A percentile compares a stretch with the other conserved stretches of the same genome.
phyloP scores from a whole-genome alignment of 2,329 filamentous ascomycete genomes.

The Fusarium setosum region DNA sequence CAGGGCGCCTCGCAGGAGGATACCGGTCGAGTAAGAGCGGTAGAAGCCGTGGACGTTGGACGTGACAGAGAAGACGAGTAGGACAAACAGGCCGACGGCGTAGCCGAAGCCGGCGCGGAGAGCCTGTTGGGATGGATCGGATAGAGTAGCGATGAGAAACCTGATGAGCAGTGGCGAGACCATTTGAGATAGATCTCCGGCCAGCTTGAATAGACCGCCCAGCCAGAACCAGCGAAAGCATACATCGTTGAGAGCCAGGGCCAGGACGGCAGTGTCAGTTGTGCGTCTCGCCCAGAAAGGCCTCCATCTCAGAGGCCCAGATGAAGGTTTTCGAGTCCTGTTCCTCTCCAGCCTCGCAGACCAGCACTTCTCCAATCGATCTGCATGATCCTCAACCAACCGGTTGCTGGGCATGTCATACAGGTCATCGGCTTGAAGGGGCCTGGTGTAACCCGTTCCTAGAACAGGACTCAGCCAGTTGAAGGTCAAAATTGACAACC shows the following conservation, averaged over 20 bases:
- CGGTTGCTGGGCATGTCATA: constrained; percentile 23
- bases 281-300: constrained; percentile 43
- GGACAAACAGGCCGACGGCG: constrained; percentile 1
- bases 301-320: constrained; percentile 1
- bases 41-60: constrained; percentile 28
- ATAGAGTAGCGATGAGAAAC: constrained; percentile 21
- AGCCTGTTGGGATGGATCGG: constrained; percentile 13
- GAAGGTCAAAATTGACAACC: constrained; percentile 23
- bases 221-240: constrained; percentile 46
- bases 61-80: constrained; percentile 25
- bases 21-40: constrained; percentile 12
- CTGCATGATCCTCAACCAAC: constrained; percentile 20
- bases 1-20: constrained; percentile 14
- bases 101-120: constrained; percentile 24
- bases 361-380: constrained; percentile 25
- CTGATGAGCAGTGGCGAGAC: constrained; percentile 23
- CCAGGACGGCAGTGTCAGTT: constrained; percentile 40
- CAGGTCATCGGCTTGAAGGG: constrained; percentile 20
- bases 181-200: constrained; percentile 37
- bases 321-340: not conserved
- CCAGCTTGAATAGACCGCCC: constrained; percentile 42
- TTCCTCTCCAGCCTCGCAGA: constrained; percentile 2
- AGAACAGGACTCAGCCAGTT: constrained; percentile 16
- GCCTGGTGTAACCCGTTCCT: constrained; percentile 21
- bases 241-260: constrained; percentile 45